Evolutionary conservation across 768 basidiomycete genomes (phyloP), one percentile per base, ranked within the genome.

Genomic region (Boletus pseudo-olivaceus): DNA sequence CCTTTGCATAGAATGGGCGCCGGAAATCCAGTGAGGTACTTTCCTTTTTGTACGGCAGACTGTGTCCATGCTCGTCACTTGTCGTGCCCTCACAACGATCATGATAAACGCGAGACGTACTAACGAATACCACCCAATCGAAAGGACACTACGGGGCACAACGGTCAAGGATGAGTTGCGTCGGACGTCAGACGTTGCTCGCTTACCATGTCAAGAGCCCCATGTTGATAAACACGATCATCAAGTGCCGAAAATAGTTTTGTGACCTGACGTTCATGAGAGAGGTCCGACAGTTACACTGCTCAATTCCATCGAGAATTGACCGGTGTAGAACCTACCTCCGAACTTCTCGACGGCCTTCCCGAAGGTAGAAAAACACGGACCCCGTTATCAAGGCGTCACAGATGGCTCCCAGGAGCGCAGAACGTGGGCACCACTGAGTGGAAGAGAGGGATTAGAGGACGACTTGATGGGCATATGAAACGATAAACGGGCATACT

Each of bases 341-440:
- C 14, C 23, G 49, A 35, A 62, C 4, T n/a, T 34, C 51, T 38
- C 47, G 45, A 23, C 51, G 53, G 0, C 63, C 51, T 30, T 35
- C 59, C 17, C 63, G 56, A 50, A 63, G 56, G 27, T 63, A 63
- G 32, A 65, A 65, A 19, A 62, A 62, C 7, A 58, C 59, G 11
- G 62, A 62, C 2, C 52, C 63, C 6, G 62, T 62, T n/a, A 63
- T 63, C 32, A 63, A 11, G 20, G 53, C 1, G 35, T 63, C 62
- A 41, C 59, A 53, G 10, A 47, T 38, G 9, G 45, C 62, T 9
- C 51, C 49, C 8, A 61, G 12, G n/a, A 46, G 29, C 3, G 62
- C 92, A 0, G 60, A 57, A 27, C 58, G 49, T 32, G 53, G 58
- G 3, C 53, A 60, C 59, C 59, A 60, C 59, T 60, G 35, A 26